A percentile compares a stretch with the other conserved stretches of the same genome.
Conservation (phyloP, 163 green algal species). For the Prototheca wickerhamii region DNA sequence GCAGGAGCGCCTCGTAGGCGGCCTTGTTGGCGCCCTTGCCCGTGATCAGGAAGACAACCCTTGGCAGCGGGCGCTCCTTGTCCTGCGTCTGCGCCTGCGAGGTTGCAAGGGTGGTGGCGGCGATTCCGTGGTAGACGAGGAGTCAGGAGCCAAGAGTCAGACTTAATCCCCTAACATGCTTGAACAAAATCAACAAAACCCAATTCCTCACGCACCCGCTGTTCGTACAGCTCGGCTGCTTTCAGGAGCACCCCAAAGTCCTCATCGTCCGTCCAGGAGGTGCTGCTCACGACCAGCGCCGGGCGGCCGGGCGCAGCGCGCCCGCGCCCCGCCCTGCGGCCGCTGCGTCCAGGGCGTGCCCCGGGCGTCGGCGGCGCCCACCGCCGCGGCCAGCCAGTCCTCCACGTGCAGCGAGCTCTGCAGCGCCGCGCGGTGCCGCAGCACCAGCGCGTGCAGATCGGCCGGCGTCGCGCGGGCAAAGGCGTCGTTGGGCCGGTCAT, state of each 20-base stretch:
- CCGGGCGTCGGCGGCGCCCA: background rate
- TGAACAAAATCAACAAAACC: background rate
- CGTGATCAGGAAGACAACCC: slow-evolving; percentile 75
- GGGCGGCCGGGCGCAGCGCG: slow-evolving; percentile 34
- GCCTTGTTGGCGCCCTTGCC: slow-evolving; percentile 67
- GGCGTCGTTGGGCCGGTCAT: slow-evolving; percentile 68
- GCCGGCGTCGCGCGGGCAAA: slow-evolving; percentile 48
- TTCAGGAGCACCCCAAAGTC: slow-evolving; percentile 90
- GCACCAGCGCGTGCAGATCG: slow-evolving; percentile 54
- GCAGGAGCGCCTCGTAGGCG: slow-evolving; percentile 52
- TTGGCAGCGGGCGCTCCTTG: slow-evolving; percentile 24
- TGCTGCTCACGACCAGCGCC: slow-evolving; percentile 85
- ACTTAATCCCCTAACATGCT: background rate
- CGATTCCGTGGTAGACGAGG: no score
- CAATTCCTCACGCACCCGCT: background rate
- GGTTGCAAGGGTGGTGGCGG: background rate
- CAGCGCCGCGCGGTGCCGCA: slow-evolving; percentile 22
- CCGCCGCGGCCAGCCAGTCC: slow-evolving; percentile 21
- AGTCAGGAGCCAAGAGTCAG: background rate
- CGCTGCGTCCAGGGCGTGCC: slow-evolving; percentile 17
- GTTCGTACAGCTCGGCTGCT: slow-evolving; percentile 43
- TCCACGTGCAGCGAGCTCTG: slow-evolving; percentile 15
- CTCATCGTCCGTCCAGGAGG: slow-evolving; percentile 95
- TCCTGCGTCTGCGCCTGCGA: background rate
- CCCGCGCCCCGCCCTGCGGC: background rate